These are phyloP conservation scores for Stygiomarasmius scandens DNA, from an alignment of 1,284 basidiomycete species.

Conservation along the genomic window DNA sequence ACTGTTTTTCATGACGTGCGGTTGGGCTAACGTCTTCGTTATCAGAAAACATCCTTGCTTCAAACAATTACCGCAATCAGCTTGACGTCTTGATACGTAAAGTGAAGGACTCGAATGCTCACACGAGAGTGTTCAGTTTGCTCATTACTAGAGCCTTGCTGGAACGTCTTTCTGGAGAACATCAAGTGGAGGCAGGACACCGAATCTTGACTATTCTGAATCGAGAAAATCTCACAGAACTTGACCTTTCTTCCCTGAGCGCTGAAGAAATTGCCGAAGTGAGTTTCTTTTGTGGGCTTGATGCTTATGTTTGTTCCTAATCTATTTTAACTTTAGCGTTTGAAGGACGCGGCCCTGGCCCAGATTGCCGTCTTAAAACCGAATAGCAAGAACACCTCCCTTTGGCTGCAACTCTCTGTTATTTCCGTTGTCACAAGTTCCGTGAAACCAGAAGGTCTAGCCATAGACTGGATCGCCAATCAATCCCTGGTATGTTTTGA, in stretches of 20 bases:
- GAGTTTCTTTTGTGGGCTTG: constrained; percentile 31
- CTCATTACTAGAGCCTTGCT: constrained; percentile 57
- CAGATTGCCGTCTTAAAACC: constrained; percentile 60
- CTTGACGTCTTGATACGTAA: constrained; percentile 46
- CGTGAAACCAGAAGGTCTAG: constrained; percentile 42
- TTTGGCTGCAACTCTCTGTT: constrained; percentile 57
- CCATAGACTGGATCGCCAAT: constrained; percentile 51
- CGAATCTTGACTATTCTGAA: constrained; percentile 50
- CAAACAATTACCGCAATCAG: constrained; percentile 38
- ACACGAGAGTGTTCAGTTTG: constrained; percentile 60
- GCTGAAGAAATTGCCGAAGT: constrained; percentile 39
- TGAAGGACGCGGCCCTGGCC: constrained; percentile 45
- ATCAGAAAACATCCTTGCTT: constrained; percentile 63
- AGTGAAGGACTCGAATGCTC: constrained; percentile 49
- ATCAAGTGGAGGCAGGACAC: constrained; percentile 57
- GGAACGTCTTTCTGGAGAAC: constrained; percentile 52
- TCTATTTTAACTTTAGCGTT: constrained; percentile 32
- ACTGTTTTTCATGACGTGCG: constrained; percentile 1
- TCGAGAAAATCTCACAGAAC: constrained; percentile 41
- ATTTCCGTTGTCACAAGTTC: constrained; percentile 51
- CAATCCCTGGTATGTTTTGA: constrained; percentile 33
- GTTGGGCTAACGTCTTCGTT: constrained; percentile 2
- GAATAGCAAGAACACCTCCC: constrained; percentile 50
- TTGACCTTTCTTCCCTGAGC: constrained; percentile 32
- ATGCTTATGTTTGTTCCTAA: neutral